These are phyloP conservation scores for Ochetophila trinervis DNA, from an alignment of 306 rosid genomes.

Conservation along the genomic window DNA sequence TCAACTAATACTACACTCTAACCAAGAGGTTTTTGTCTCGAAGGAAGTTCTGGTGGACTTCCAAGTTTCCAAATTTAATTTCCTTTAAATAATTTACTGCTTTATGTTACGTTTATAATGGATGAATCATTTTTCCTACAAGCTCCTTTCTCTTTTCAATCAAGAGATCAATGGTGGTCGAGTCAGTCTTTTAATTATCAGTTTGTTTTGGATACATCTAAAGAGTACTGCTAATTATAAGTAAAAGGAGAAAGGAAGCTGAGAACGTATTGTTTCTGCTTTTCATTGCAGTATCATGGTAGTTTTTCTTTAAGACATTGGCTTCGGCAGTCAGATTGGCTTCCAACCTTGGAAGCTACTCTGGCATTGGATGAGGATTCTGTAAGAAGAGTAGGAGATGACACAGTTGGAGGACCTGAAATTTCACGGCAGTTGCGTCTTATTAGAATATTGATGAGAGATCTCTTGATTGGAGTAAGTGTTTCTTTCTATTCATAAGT, in stretches of 20 bases:
- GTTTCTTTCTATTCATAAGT: conserved; percentile 8
- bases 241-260: neutral
- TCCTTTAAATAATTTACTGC: neutral
- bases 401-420: conserved; percentile 86
- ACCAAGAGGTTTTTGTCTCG: conserved; percentile 8
- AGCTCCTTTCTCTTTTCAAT: too few relatives aligned
- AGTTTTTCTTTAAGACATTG: conserved; percentile 97
- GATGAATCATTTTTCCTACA: too few relatives aligned
- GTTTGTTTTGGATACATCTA: too few relatives aligned
- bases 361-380: conserved; percentile 95
- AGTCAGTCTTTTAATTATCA: neutral
- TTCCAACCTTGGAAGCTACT: conserved; percentile 95
- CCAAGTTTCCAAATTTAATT: neutral
- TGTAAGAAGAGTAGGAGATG: conserved; percentile 89
- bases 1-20: neutral
- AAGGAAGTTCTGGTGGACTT: neutral
- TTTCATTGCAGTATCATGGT: conserved; percentile 76
- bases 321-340: conserved; percentile 98
- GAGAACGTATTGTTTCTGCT: neutral
- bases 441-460: conserved; percentile 87
- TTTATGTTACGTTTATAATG: neutral
- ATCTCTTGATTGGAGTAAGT: conserved; percentile 90
- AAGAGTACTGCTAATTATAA: too few relatives aligned
- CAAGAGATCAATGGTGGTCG: neutral
- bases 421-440: conserved; percentile 81